Conservation (phyloP, 441 rosid genomes). For the Jatropha podagrica region DNA sequence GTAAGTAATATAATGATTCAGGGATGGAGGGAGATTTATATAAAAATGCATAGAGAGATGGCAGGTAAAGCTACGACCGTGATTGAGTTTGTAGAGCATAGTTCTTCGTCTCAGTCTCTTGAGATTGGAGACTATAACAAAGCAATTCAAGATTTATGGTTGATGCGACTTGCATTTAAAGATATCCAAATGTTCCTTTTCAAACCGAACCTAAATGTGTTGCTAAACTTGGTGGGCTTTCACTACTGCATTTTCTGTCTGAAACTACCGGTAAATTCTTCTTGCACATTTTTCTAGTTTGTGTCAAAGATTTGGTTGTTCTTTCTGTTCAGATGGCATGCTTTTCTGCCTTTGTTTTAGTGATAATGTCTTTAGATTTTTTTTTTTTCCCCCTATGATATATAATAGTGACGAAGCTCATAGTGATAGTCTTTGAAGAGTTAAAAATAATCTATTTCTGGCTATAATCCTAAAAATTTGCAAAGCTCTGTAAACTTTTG, state of each 20-base stretch:
- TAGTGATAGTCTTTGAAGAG: not conserved
- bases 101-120: slow-evolving; percentile 34
- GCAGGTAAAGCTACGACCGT: slow-evolving; percentile 35
- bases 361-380: not conserved
- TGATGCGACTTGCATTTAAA: slow-evolving; percentile 42
- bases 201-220: slow-evolving; percentile 48
- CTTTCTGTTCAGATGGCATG: not conserved
- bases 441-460: not conserved
- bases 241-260: slow-evolving; percentile 58
- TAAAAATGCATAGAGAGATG: slow-evolving; percentile 48
- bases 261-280: slow-evolving; percentile 43
- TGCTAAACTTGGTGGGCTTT: slow-evolving; percentile 61
- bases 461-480: not conserved
- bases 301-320: not conserved
- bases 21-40: slow-evolving; percentile 59
- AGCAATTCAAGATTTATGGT: slow-evolving; percentile 44
- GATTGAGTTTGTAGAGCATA: slow-evolving; percentile 38
- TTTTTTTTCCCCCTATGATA: not conserved
- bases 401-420: not conserved
- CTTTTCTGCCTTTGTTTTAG: not conserved
- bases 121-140: slow-evolving; percentile 47
- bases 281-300: not conserved
- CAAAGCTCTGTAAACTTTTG: not conserved
- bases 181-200: slow-evolving; percentile 65
- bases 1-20: slow-evolving; percentile 23